A percentile compares a stretch with the other conserved stretches of the same genome.
Conservation (phyloP, 2,329 filamentous ascomycete species). For the Hypoxylon sp. region DNA sequence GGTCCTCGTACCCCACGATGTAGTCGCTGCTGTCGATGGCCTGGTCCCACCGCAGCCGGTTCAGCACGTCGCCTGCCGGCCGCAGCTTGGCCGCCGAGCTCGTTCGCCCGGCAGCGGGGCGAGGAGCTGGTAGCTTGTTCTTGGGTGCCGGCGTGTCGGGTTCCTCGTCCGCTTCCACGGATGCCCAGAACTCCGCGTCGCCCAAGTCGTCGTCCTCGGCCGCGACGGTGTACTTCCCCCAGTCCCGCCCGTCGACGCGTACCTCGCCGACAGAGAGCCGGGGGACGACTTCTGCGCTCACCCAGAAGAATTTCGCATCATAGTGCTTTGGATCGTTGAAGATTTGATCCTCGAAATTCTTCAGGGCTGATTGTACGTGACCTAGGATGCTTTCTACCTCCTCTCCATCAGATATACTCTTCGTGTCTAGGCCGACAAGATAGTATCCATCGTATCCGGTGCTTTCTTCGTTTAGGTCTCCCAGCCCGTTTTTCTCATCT, state of each 20-base stretch:
- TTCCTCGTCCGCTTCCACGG: slow-evolving; percentile 43
- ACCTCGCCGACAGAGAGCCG: slow-evolving; percentile 52
- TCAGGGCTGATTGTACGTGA: slow-evolving; percentile 54
- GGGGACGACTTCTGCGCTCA: slow-evolving; percentile 53
- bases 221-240: slow-evolving; percentile 55
- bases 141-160: slow-evolving; percentile 35
- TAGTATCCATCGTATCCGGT: slow-evolving; percentile 67
- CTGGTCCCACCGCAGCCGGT: slow-evolving; percentile 67
- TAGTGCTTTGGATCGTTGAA: slow-evolving; percentile 57
- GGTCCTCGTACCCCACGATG: slow-evolving; percentile 68
- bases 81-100: slow-evolving; percentile 58
- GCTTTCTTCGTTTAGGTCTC: slow-evolving; percentile 32
- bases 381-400: slow-evolving; percentile 53
- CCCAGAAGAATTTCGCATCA: slow-evolving; percentile 58
- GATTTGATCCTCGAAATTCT: slow-evolving; percentile 59
- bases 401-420: slow-evolving; percentile 48
- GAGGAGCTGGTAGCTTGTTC: slow-evolving; percentile 22
- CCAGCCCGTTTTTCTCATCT: neutral
- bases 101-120: slow-evolving; percentile 38
- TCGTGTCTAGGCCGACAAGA: slow-evolving; percentile 62
- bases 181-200: slow-evolving; percentile 49
- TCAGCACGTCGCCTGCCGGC: slow-evolving; percentile 65
- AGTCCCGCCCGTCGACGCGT: slow-evolving; percentile 56
- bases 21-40: slow-evolving; percentile 60
- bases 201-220: slow-evolving; percentile 50